A percentile compares a stretch with the other conserved stretches of the same genome.
Conservation (phyloP, 2,329 filamentous ascomycete genomes). For the Trichoderma asperellum region DNA sequence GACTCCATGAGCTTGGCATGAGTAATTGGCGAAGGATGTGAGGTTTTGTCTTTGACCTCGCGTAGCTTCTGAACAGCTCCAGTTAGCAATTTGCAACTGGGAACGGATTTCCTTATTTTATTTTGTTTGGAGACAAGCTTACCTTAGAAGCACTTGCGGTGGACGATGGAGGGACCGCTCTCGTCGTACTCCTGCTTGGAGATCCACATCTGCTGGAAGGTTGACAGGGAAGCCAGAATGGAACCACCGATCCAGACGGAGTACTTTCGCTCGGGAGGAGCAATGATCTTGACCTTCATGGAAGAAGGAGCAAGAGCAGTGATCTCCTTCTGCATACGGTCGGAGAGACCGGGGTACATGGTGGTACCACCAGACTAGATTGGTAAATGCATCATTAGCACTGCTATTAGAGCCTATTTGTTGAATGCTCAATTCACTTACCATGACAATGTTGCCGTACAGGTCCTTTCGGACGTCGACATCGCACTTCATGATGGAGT, state of each 20-base stretch:
- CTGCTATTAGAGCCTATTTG: not conserved
- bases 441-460: constrained; percentile 99
- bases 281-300: constrained; percentile 99
- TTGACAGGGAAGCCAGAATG: constrained; percentile 98
- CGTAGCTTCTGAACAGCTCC: constrained; percentile 36
- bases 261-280: constrained; percentile 99
- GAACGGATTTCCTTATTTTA: not conserved
- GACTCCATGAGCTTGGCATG: constrained; percentile 51
- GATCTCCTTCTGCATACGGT: constrained; percentile 99
- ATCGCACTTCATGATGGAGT: constrained; percentile 99
- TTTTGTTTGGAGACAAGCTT: constrained; percentile 34
- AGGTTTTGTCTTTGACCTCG: constrained; percentile 40
- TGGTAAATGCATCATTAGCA: constrained; percentile 35
- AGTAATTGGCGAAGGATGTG: constrained; percentile 42
- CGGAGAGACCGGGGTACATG: constrained; percentile 99
- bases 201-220: constrained; percentile 99
- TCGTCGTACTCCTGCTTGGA: constrained; percentile 99
- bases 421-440: constrained; percentile 60
- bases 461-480: constrained; percentile 99
- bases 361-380: constrained; percentile 98
- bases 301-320: constrained; percentile 98
- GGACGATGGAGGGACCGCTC: constrained; percentile 98
- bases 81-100: constrained; percentile 37
- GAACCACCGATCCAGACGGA: constrained; percentile 99
- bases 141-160: constrained; percentile 99